Base-by-base conservation (phyloP, 495 filamentous ascomycete species). In the Amniculicola lignicola region DNA sequence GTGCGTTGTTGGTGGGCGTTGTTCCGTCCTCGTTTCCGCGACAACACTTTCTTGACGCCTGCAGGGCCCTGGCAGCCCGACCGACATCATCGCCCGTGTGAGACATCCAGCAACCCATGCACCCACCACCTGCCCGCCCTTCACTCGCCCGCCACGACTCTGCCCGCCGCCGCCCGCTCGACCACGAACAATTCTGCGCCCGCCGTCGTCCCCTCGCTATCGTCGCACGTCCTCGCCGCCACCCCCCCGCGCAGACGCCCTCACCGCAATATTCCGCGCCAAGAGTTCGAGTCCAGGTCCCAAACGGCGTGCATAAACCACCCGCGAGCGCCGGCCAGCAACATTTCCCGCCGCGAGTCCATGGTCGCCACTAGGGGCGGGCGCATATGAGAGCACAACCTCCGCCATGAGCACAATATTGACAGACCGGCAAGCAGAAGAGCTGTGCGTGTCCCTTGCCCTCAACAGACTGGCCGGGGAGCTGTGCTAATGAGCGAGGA, bases 341-440 rank as follows among this genome's bases (percentile, higher is more conserved):
- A n/a, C n/a, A n/a, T n/a, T n/a, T n/a, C n/a, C n/a, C n/a, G n/a
- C n/a, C 39, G 21, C 12, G 16, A 35, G 42, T 60, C 41, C 50
- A 60, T 60, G 57, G 57, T 60, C 42, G 49, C 50, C 57, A 11
- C 23, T 28, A 14, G 36, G 15, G 42, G 47, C 57, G 41, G 22
- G 11, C 28, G 15, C 56, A 46, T 19, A 54, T 61, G 47, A 47
- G 40, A 42, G 19, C 38, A 28, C 44, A 23, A 27, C 22, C 39
- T 29, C 47, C 70, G 75, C 68, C 54, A 92, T 91, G 88, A 82
- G 81, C 74, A 81, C 85, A 64, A 75, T 91, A 71, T 77, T 93
- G 70, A 90, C 88, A 39, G 72, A 74, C 48, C 81, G 88, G 61
- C 89, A 94, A 77, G 87, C 89, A 58, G 89, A 89, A 70, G 88